Evolutionary conservation across 768 basidiomycete species (phyloP).

Genomic region (Rossbeevera mucosa): DNA sequence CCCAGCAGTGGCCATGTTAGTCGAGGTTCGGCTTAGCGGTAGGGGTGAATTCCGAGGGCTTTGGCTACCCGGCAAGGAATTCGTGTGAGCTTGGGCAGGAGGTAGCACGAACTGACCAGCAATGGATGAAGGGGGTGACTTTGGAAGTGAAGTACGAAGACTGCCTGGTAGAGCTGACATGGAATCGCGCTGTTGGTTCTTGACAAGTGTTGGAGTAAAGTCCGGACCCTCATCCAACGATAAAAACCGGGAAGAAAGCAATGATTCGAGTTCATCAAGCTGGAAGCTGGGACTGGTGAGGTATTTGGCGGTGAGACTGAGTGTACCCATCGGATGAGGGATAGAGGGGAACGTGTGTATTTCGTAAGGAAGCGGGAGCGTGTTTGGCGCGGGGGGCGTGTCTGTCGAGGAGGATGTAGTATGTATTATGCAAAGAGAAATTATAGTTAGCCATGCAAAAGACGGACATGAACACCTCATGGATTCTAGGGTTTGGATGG

Average conservation of each 20-base stretch:
- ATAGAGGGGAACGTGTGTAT: slow-evolving; percentile 62
- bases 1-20: slow-evolving; percentile 27
- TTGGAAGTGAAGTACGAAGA: slow-evolving; percentile 43
- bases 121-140: slow-evolving; percentile 40
- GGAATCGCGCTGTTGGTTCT: slow-evolving; percentile 59
- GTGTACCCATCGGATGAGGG: slow-evolving; percentile 62
- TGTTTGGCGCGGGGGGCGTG: slow-evolving; percentile 36
- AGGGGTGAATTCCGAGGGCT: slow-evolving; percentile 33
- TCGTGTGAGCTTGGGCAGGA: slow-evolving; percentile 32
- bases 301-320: slow-evolving; percentile 60
- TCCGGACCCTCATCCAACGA: slow-evolving; percentile 60
- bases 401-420: slow-evolving; percentile 25
- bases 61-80: slow-evolving; percentile 36
- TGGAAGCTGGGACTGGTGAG: slow-evolving; percentile 65
- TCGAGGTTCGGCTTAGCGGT: slow-evolving; percentile 34
- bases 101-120: slow-evolving; percentile 46
- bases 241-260: slow-evolving; percentile 69
- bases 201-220: slow-evolving; percentile 69
- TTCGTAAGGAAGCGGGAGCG: slow-evolving; percentile 43
- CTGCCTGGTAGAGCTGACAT: slow-evolving; percentile 40
- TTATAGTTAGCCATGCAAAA: slow-evolving; percentile 8
- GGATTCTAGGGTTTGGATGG: slow-evolving; percentile 23
- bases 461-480: slow-evolving; percentile 32
- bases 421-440: slow-evolving; percentile 4
- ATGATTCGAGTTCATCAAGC: slow-evolving; percentile 71